Evolutionary conservation across 1,284 basidiomycete species (phyloP).

Genomic region (Wallemia ichthyophaga): DNA sequence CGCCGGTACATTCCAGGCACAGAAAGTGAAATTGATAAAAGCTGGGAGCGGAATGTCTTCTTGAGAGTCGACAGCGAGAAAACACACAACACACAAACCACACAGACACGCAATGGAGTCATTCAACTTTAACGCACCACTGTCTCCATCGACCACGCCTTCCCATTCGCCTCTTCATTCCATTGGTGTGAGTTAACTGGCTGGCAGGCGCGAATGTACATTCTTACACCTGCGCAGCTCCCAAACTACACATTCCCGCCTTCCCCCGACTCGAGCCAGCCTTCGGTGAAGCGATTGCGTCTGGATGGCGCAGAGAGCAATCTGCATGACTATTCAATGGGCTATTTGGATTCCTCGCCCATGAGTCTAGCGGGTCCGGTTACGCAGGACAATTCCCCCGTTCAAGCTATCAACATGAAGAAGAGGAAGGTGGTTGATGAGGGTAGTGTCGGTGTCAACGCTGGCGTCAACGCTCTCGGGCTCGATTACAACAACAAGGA

Average conservation of each 20-base stretch:
- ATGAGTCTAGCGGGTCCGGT: not conserved
- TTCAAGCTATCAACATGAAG: not conserved
- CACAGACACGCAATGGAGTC: not conserved
- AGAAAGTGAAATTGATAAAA: not conserved
- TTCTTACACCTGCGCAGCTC: not conserved
- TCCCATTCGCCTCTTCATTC: not conserved
- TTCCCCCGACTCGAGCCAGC: not conserved
- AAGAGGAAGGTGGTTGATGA: not conserved
- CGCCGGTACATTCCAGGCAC: not conserved
- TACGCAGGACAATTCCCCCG: not conserved
- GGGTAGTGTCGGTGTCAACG: too few relatives aligned
- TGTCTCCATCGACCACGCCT: not conserved
- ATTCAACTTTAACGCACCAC: not conserved
- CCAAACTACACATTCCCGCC: conserved; percentile 1
- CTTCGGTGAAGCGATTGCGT: not conserved
- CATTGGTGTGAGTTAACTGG: not conserved
- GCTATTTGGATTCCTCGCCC: not conserved
- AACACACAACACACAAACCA: not conserved
- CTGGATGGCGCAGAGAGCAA: not conserved
- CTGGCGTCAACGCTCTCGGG: not conserved
- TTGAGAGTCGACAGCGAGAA: not conserved
- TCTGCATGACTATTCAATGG: not conserved
- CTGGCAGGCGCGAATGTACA: not conserved
- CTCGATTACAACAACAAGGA: not conserved
- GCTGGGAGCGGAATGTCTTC: not conserved